A percentile compares a stretch with the other conserved stretches of the same genome.
phyloP scores from a whole-genome alignment of 805 yeast species.

The Ascoidea rubescens region DNA sequence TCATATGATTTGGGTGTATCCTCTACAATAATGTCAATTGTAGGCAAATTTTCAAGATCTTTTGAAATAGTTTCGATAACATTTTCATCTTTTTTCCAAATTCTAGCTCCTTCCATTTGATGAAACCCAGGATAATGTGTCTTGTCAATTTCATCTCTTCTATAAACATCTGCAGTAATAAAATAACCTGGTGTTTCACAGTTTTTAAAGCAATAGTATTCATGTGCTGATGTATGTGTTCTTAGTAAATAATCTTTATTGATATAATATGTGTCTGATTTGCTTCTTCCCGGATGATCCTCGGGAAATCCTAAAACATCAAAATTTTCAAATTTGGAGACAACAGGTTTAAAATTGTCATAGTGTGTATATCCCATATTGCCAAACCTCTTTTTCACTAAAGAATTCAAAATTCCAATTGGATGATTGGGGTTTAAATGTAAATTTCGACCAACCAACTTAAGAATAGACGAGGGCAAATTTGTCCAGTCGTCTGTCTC shows the following conservation, averaged over 20 bases:
- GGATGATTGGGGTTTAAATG: conserved; percentile 76
- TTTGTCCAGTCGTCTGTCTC: conserved; percentile 73
- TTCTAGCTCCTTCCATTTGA: conserved; percentile 92
- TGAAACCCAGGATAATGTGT: conserved; percentile 97
- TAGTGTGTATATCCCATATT: conserved; percentile 64
- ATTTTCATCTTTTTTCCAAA: conserved; percentile 46
- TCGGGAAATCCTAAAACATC: conserved; percentile 83
- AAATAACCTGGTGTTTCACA: conserved; percentile 60
- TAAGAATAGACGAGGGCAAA: conserved; percentile 59
- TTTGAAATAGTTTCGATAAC: conserved; percentile 45
- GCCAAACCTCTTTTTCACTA: conserved; percentile 56
- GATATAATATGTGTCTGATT: conserved; percentile 84
- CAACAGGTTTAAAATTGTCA: conserved; percentile 73
- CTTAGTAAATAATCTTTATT: conserved; percentile 61
- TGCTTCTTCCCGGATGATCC: conserved; percentile 89
- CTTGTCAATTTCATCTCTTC: conserved; percentile 89
- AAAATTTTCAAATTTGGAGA: conserved; percentile 71
- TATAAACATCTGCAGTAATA: conserved; percentile 89
- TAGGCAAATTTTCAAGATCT: conserved; percentile 15
- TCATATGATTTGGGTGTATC: conserved; percentile 52
- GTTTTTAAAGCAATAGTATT: conserved; percentile 62
- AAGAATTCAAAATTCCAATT: conserved; percentile 65
- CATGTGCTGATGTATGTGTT: conserved; percentile 97
- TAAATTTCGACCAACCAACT: conserved; percentile 54
- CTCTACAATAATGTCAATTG: conserved; percentile 55